These are phyloP conservation scores for Cymbidium sinense DNA, from an alignment of 106 monocot species.

Conservation along the genomic window DNA sequence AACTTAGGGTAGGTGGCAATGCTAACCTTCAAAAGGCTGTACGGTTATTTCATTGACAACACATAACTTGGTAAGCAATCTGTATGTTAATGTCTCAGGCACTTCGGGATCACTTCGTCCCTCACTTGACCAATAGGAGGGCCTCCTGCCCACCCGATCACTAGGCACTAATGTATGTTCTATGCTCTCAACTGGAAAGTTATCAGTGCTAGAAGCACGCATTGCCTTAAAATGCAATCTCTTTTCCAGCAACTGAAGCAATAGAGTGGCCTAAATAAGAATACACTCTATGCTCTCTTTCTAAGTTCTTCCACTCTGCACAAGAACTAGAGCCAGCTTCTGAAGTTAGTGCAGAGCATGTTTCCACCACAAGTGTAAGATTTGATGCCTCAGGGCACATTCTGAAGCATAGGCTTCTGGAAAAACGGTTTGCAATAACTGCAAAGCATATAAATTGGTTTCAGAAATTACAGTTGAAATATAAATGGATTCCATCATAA, in stretches of 20 bases:
- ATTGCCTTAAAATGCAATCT: slow-evolving; percentile 40
- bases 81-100: slow-evolving; percentile 71
- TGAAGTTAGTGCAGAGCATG: slow-evolving; percentile 7
- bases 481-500: not conserved
- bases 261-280: slow-evolving; percentile 26
- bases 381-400: slow-evolving; percentile 55
- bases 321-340: slow-evolving; percentile 30
- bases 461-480: not conserved
- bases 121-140: slow-evolving; percentile 93
- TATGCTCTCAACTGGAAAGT: slow-evolving; percentile 77
- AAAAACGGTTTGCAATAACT: slow-evolving; percentile 67
- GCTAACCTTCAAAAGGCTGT: slow-evolving; percentile 72
- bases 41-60: slow-evolving; percentile 64
- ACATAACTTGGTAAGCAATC: slow-evolving; percentile 47
- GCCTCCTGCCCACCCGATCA: slow-evolving; percentile 27
- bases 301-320: slow-evolving; percentile 33
- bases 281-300: slow-evolving; percentile 54
- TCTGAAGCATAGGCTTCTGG: slow-evolving; percentile 51
- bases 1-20: slow-evolving; percentile 5
- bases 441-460: slow-evolving; percentile 10
- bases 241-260: slow-evolving; percentile 14
- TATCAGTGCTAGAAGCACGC: slow-evolving; percentile 84
- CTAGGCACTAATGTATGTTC: slow-evolving; percentile 53
- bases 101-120: slow-evolving; percentile 51
- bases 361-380: slow-evolving; percentile 33